Percentiles rank a stretch among this genome's conserved stretches.
Evolutionary conservation across 176 grass and related monocot species (phyloP).

Genomic region (Hordeum vulgare): DNA sequence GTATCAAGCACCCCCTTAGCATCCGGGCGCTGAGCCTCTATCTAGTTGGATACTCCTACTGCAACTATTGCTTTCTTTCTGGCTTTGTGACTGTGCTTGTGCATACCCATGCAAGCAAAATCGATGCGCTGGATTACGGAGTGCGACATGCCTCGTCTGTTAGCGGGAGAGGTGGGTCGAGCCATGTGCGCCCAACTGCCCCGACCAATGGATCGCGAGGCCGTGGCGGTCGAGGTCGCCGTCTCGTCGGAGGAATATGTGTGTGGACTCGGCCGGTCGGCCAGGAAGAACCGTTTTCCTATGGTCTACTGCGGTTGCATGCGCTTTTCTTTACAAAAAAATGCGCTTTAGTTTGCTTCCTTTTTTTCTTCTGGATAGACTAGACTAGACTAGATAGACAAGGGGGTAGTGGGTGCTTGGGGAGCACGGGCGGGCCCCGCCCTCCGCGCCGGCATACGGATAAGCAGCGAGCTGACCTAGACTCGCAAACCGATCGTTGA

Average conservation of each 20-base stretch:
- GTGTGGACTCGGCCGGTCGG: too few relatives aligned
- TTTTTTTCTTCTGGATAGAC: not conserved
- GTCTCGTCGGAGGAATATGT: not conserved
- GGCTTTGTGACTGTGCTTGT: too few relatives aligned
- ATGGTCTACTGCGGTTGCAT: not conserved
- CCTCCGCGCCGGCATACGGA: not conserved
- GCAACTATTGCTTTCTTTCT: not conserved
- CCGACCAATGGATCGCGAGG: not conserved
- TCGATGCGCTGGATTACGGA: not conserved
- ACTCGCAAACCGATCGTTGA: not conserved
- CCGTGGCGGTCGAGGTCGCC: not conserved
- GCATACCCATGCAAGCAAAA: not conserved
- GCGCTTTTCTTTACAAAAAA: not conserved
- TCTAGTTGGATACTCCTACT: too few relatives aligned
- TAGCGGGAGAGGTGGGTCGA: not conserved
- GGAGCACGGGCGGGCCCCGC: not conserved
- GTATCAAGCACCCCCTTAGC: too few relatives aligned
- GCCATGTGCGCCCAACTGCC: slow-evolving; percentile 21
- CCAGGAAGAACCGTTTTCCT: too few relatives aligned
- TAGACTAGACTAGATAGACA: not conserved
- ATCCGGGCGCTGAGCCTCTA: too few relatives aligned
- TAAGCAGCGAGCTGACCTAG: not conserved
- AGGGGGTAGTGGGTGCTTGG: not conserved
- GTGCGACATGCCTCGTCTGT: not conserved
- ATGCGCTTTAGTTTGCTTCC: too few relatives aligned